A percentile compares a stretch with the other conserved stretches of the same genome.
Evolutionary conservation across 148 eudicot species (phyloP).

Genomic region (Salicornia ramosissima): DNA sequence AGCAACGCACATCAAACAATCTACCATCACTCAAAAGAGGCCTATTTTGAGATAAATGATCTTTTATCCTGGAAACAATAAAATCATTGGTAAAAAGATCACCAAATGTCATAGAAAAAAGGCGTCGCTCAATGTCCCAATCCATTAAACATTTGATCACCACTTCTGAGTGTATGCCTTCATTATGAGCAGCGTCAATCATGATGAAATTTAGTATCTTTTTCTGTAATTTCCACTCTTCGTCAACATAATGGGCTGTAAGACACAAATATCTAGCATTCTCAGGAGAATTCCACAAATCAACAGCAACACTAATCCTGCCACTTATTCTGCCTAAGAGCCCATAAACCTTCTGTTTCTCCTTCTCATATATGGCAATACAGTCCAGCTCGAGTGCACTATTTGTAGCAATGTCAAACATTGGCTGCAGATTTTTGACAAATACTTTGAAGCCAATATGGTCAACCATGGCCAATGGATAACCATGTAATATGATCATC

Average conservation of each 20-base stretch:
- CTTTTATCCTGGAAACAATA: constrained; percentile 58
- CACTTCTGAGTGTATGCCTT: constrained; percentile 77
- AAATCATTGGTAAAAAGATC: constrained; percentile 62
- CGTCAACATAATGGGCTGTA: constrained; percentile 78
- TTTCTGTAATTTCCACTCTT: constrained; percentile 82
- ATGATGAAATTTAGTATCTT: constrained; percentile 69
- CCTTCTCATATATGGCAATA: constrained; percentile 59
- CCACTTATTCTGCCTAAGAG: constrained; percentile 54
- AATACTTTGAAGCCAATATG: constrained; percentile 83
- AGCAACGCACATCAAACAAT: constrained; percentile 80
- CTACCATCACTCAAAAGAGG: constrained; percentile 73
- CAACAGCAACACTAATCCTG: constrained; percentile 75
- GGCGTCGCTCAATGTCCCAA: constrained; percentile 79
- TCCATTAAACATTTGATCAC: constrained; percentile 77
- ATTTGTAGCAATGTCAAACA: constrained; percentile 60
- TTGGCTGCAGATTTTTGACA: constrained; percentile 87
- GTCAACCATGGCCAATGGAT: constrained; percentile 86
- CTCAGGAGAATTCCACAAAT: constrained; percentile 77
- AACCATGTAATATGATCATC: constrained; percentile 94
- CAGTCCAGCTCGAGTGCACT: constrained; percentile 69
- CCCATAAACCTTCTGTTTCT: constrained; percentile 67
- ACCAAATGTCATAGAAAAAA: constrained; percentile 87
- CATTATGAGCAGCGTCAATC: constrained; percentile 67
- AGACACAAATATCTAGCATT: constrained; percentile 68
- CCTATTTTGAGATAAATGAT: constrained; percentile 79